Evolutionary conservation across 139 green algal species (phyloP), one percentile per base, ranked within the genome.

Genomic region (Haematococcus sp.): DNA sequence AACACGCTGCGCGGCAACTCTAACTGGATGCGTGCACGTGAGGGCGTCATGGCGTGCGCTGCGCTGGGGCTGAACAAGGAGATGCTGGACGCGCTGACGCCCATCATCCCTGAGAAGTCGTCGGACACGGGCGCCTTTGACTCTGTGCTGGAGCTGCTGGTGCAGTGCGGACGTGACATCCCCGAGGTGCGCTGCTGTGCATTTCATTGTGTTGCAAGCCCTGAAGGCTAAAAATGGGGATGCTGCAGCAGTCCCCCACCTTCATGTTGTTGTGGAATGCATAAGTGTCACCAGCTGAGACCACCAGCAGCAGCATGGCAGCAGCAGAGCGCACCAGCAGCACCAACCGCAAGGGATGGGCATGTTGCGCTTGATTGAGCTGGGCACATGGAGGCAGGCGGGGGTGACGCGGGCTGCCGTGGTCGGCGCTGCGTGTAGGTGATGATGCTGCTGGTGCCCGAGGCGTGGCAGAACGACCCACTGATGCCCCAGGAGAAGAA

Each of bases 391-490:
- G n/a, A n/a, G n/a, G n/a, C n/a, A n/a, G n/a, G n/a, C n/a, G n/a
- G n/a, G n/a, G n/a, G n/a, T n/a, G n/a, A n/a, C n/a, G n/a, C n/a
- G n/a, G n/a, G n/a, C n/a, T n/a, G n/a, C n/a, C n/a, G n/a, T n/a
- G n/a, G n/a, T n/a, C n/a, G n/a, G n/a, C n/a, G n/a, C n/a, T n/a
- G n/a, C 11, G 11, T 28, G 32, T 31, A 68, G 61, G 86, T 84
- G 27, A 97, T 97, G 87, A 98, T 98, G 94, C 94, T 98, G 87
- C 90, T 98, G 66, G 97, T 98, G 77, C 94, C 94, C 1, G 94
- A 98, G 85, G 94, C 94, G 20, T 98, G 93, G 93, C 92, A 96
- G 82, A 96, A 96, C 66, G 90, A 94, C 71, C 66, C 74, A 4
- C 82, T 92, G 28, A 96, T 96, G 91, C 16, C 65, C 31, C 80